Percentiles rank a stretch among this genome's conserved stretches.
phyloP scores from a whole-genome alignment of 352 stramenopile genomes.

The Plasmopara muralis region DNA sequence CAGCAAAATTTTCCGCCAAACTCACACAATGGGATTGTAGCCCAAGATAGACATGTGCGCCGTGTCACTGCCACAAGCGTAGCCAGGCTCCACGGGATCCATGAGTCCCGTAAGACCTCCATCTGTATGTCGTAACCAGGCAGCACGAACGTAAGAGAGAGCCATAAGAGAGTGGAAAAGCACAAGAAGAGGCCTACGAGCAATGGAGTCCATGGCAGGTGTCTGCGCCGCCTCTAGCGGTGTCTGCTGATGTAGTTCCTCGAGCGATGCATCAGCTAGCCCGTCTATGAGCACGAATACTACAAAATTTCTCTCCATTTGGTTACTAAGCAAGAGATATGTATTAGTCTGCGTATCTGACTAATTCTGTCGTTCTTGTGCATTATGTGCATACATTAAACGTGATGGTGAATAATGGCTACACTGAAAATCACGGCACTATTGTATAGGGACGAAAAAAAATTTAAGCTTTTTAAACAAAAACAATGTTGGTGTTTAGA shows the following conservation, averaged over 20 bases:
- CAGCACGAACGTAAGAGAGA: not conserved
- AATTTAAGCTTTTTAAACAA: too few relatives aligned
- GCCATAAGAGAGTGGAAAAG: not conserved
- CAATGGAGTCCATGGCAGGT: constrained; percentile 81
- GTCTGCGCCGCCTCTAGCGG: constrained; percentile 63
- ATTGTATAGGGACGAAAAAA: too few relatives aligned
- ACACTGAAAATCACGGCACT: too few relatives aligned
- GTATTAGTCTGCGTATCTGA: too few relatives aligned
- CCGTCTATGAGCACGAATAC: constrained; percentile 87
- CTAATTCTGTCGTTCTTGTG: too few relatives aligned
- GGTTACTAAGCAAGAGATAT: not conserved
- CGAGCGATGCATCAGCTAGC: constrained; percentile 68
- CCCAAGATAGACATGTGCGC: constrained; percentile 88
- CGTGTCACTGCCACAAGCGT: constrained; percentile 81
- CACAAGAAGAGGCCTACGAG: constrained; percentile 27
- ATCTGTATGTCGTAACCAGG: constrained; percentile 19
- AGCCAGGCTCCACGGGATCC: constrained; percentile 79
- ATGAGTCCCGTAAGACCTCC: constrained; percentile 77
- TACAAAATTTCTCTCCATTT: constrained; percentile 46
- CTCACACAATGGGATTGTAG: constrained; percentile 78
- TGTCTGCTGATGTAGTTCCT: constrained; percentile 43
- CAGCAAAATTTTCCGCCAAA: not conserved
- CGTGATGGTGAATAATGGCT: too few relatives aligned
- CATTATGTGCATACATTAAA: too few relatives aligned
- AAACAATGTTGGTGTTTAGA: constrained; percentile 15